A percentile compares a stretch with the other conserved stretches of the same genome.
phyloP scores from a whole-genome alignment of 1,284 basidiomycete genomes.

The Erythrobasidium hasegawianum region DNA sequence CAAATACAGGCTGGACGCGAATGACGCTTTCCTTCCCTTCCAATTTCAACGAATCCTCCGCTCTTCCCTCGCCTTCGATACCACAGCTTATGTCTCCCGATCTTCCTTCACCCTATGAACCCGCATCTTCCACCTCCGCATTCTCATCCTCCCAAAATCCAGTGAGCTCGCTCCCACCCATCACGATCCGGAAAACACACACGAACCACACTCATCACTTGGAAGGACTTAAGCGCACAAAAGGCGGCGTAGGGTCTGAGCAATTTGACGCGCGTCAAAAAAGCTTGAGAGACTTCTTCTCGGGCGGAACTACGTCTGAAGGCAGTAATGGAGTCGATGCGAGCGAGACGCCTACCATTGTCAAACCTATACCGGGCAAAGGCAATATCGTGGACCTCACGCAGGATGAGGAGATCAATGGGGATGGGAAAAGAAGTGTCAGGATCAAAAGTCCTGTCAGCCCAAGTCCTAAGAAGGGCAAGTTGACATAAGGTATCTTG shows the following conservation, averaged over 20 bases:
- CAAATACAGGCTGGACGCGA: conserved; percentile 26
- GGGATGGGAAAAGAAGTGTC: conserved; percentile 18
- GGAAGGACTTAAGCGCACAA: conserved; percentile 23
- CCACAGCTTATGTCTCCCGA: conserved; percentile 4
- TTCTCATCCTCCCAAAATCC: neutral
- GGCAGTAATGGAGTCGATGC: neutral
- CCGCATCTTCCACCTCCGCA: neutral
- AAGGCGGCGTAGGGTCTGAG: conserved; percentile 29
- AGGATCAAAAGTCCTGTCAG: conserved; percentile 22
- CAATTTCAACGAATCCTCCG: conserved; percentile 8
- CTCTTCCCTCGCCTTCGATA: conserved; percentile 10
- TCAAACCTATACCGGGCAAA: conserved; percentile 11
- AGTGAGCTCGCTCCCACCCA: neutral
- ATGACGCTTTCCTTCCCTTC: conserved; percentile 13
- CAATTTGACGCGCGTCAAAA: conserved; percentile 31
- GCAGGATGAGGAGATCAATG: conserved; percentile 22
- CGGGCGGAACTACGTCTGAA: conserved; percentile 11
- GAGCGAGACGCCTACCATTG: conserved; percentile 1
- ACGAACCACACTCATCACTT: conserved; percentile 27
- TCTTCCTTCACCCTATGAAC: conserved; percentile 5
- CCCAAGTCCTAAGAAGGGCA: conserved; percentile 32
- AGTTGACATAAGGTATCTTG: conserved; percentile 2
- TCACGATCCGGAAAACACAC: conserved; percentile 19
- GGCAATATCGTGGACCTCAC: conserved; percentile 21
- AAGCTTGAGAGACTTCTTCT: conserved; percentile 31